phyloP scores from a whole-genome alignment of 2,329 filamentous ascomycete genomes.

The Penicillium capsulatum region DNA sequence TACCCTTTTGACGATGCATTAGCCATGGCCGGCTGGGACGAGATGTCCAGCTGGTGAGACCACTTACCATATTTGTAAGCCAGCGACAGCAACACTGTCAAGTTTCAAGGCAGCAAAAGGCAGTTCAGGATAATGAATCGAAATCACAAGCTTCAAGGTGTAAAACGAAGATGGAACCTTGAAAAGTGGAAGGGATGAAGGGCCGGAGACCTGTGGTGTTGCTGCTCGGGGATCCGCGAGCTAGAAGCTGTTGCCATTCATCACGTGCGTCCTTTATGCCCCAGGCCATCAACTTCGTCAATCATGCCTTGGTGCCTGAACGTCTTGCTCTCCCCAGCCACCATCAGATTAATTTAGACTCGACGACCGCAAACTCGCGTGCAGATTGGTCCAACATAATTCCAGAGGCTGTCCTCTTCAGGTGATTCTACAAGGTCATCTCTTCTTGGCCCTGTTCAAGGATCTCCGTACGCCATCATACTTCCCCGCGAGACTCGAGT shows the following conservation, averaged over 20 bases:
- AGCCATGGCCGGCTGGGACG: slow-evolving; percentile 13
- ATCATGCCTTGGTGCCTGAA: slow-evolving; percentile 15
- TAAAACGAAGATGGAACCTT: slow-evolving; percentile 6
- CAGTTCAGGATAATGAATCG: neutral
- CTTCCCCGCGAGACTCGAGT: neutral
- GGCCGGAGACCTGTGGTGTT: slow-evolving; percentile 16
- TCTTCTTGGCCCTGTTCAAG: too few relatives aligned
- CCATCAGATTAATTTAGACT: slow-evolving; percentile 3
- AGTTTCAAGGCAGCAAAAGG: slow-evolving; percentile 2
- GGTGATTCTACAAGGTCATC: too few relatives aligned
- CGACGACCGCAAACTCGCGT: slow-evolving; percentile 2
- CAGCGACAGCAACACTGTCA: slow-evolving; percentile 18
- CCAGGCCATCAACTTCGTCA: slow-evolving; percentile 17
- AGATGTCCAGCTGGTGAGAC: slow-evolving; percentile 10
- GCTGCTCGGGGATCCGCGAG: slow-evolving; percentile 19
- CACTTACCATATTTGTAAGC: slow-evolving; percentile 36
- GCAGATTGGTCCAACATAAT: too few relatives aligned
- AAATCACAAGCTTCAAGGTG: neutral
- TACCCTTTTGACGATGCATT: slow-evolving; percentile 38
- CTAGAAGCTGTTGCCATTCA: slow-evolving; percentile 23
- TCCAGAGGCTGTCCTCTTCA: neutral
- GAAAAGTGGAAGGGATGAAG: slow-evolving; percentile 12
- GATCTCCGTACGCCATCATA: too few relatives aligned
- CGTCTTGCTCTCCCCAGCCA: slow-evolving; percentile 1
- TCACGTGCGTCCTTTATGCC: slow-evolving; percentile 15